Percentiles rank a stretch among this genome's conserved stretches.
Conservation (phyloP, 441 rosid genomes). For the Eutrema salsugineum region DNA sequence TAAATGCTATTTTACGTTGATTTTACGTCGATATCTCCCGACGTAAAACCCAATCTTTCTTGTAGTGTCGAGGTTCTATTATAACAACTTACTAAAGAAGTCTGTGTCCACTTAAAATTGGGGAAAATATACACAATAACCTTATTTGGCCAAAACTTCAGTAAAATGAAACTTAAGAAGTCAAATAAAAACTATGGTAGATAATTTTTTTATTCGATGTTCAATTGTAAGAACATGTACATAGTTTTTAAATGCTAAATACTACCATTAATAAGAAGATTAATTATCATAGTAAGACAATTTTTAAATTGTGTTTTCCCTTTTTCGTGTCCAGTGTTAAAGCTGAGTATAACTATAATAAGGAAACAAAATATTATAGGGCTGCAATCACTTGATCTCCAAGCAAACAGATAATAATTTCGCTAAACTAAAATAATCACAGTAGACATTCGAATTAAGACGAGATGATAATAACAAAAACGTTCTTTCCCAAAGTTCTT, state of each 20-base stretch:
- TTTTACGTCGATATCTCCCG: too few species aligned
- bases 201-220: too few species aligned
- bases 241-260: too few species aligned
- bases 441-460: background rate
- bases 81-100: background rate
- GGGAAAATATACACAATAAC: background rate
- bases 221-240: too few species aligned
- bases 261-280: too few species aligned
- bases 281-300: background rate
- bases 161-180: background rate
- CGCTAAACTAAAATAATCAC: background rate
- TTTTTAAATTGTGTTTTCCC: background rate
- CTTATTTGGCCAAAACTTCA: background rate
- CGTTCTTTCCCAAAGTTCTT: background rate
- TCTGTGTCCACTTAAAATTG: background rate
- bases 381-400: constrained; percentile 20
- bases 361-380: background rate
- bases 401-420: constrained; percentile 26
- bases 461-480: background rate
- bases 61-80: too few species aligned
- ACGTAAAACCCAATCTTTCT: too few species aligned
- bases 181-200: too few species aligned
- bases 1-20: too few species aligned
- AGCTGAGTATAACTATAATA: background rate
- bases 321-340: background rate